Conservation (phyloP, 108 stramenopile species). For the Cylindrotheca fusiformis region DNA sequence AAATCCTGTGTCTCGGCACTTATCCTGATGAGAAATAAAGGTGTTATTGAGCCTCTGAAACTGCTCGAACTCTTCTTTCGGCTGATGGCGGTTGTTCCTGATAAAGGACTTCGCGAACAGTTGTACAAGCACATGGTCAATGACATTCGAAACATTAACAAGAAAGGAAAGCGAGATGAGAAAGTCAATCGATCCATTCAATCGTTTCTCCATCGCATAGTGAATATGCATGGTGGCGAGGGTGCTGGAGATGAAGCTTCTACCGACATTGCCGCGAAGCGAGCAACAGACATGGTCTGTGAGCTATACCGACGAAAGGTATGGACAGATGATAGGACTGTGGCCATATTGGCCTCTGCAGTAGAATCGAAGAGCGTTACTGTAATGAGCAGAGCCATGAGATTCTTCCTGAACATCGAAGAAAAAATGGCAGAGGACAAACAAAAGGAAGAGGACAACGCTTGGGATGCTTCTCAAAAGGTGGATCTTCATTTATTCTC, state of each 20-base stretch:
- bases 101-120: conserved; percentile 84
- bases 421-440: conserved; percentile 89
- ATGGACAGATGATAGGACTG: conserved; percentile 94
- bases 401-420: conserved; percentile 97
- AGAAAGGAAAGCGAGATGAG: conserved; percentile 74
- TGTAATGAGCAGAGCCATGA: conserved; percentile 73
- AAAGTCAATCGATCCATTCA: conserved; percentile 84
- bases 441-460: conserved; percentile 63
- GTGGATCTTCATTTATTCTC: conserved; percentile 77
- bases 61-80: conserved; percentile 91
- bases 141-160: conserved; percentile 90
- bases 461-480: conserved; percentile 62
- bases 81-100: conserved; percentile 83
- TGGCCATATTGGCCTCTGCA: conserved; percentile 92
- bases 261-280: conserved; percentile 76
- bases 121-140: conserved; percentile 89
- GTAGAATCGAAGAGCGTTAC: conserved; percentile 49
- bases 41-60: conserved; percentile 72
- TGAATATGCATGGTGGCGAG: conserved; percentile 31
- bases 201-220: conserved; percentile 77
- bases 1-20: conserved; percentile 85
- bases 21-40: conserved; percentile 91
- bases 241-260: conserved; percentile 38
- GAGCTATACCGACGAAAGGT: conserved; percentile 92
- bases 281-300: conserved; percentile 89